Base-by-base conservation (phyloP, 345 rosid species). In the Noccaea bulbosa region DNA sequence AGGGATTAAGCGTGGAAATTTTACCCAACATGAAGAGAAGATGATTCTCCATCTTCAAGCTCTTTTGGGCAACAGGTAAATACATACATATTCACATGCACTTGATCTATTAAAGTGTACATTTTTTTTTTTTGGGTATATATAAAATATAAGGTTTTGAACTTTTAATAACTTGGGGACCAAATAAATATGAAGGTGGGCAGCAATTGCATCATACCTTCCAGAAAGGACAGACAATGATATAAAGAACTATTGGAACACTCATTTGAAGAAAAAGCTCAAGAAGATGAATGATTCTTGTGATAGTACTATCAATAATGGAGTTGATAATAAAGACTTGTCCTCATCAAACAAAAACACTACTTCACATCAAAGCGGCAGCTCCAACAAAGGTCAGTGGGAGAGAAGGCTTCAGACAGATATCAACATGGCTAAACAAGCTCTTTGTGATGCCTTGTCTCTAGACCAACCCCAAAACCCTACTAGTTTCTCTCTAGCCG, bases 31-130 rank as follows among this genome's bases (percentile, higher is more conserved):
- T 62, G 98, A 93, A 69, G 96, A 93, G 81, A 88, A 91, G 79
- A 93, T 79, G 88, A 93, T 93, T 48, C 77, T 93, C 62, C 98
- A 93, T 70, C 98, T 93, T 50, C 98, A 93, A 85, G 98, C 94
- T 30, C 98, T 93, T 64, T 72, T 93, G 14, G 98, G 98, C 12
- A 93, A 93, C 74, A 87, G 98, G 98, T 91, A 80, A 20, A 46
- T 7, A 6, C 11, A 37, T 47, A 14, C 53, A 69, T 69, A 32
- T n/a, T 68, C 65, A 69, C 70, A 69, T 63, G 65, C 70, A 40
- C 30, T 39, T 51, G 34, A 34, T 62, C 64, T 67, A n/a, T 22
- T 14, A 16, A 53, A 52, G 41, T 63, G 24, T 50, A 5, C 49
- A 51, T 65, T n/a, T 47, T 1, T 3, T 37, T 1, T 32, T 54